These are phyloP conservation scores for Lithospermum erythrorhizon DNA, from an alignment of 257 asterid genomes.

Conservation along the genomic window DNA sequence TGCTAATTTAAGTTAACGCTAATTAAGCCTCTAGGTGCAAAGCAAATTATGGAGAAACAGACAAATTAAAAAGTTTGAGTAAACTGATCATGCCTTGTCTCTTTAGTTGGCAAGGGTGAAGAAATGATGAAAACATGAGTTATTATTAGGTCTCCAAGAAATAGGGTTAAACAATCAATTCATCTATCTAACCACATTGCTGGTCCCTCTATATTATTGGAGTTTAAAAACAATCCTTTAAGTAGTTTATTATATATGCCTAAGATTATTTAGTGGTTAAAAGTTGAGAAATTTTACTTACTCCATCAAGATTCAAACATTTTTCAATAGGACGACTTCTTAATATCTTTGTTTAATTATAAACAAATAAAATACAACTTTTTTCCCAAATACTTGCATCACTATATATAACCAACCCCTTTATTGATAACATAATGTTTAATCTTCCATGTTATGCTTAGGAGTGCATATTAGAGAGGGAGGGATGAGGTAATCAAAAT, in stretches of 20 bases:
- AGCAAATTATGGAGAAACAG: conserved; percentile 20
- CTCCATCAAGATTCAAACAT: too few species aligned
- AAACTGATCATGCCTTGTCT: conserved; percentile 38
- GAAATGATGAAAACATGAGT: conserved; percentile 20
- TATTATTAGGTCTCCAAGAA: conserved; percentile 7
- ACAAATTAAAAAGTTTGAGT: conserved; percentile 25
- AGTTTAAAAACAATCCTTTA: not conserved
- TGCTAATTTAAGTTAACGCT: conserved; percentile 3
- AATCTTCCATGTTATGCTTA: conserved; percentile 3
- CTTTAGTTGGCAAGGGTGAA: conserved; percentile 26
- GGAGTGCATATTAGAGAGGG: conserved; percentile 23
- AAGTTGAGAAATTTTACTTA: not conserved
- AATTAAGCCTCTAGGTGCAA: not conserved
- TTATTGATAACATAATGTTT: conserved; percentile 9
- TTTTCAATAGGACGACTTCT: too few species aligned
- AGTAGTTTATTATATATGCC: too few species aligned
- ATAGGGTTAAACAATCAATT: not conserved
- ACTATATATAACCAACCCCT: too few species aligned
- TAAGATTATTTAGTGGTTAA: too few species aligned
- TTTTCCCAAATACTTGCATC: too few species aligned
- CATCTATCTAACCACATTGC: not conserved
- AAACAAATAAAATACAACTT: too few species aligned
- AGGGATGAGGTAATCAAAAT: not conserved
- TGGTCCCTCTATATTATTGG: not conserved
- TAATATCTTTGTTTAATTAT: too few species aligned